phyloP scores from a whole-genome alignment of 371 early-diverging fungal species.

The Umbelopsis sp. region DNA sequence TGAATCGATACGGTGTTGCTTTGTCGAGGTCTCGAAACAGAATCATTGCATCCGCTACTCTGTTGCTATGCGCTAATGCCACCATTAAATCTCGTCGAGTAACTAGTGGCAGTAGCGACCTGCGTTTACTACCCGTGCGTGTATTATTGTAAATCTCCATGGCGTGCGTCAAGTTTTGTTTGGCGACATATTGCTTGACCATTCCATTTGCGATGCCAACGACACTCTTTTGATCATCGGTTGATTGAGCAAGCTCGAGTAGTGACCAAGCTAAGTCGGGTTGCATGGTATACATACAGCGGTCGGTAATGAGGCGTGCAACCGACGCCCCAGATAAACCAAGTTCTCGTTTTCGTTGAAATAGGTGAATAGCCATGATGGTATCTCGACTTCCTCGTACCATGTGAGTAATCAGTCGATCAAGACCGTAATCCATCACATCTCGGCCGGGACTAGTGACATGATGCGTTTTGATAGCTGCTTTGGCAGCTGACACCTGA shows the following conservation, averaged over 20 bases:
- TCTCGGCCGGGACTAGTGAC: not conserved
- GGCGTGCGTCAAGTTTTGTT: slow-evolving; percentile 27
- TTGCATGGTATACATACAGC: slow-evolving; percentile 30
- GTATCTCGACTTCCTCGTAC: slow-evolving; percentile 6
- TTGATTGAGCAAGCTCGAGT: slow-evolving; percentile 23
- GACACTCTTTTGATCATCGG: slow-evolving; percentile 25
- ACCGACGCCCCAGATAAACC: slow-evolving; percentile 25
- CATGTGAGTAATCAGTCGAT: not conserved
- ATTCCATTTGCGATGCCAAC: slow-evolving; percentile 23
- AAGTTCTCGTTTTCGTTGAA: slow-evolving; percentile 19
- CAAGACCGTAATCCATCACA: not conserved
- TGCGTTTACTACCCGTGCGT: not conserved
- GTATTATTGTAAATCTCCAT: slow-evolving; percentile 18
- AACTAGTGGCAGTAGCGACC: slow-evolving; percentile 1
- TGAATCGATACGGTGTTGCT: slow-evolving; percentile 7
- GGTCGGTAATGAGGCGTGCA: slow-evolving; percentile 24
- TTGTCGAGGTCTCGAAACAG: slow-evolving; percentile 2
- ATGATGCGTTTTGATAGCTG: not conserved
- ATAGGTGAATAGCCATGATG: not conserved
- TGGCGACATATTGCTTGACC: slow-evolving; percentile 26
- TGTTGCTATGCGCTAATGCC: not conserved
- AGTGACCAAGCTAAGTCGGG: slow-evolving; percentile 20
- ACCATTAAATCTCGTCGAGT: slow-evolving; percentile 13
- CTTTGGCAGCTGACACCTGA: not conserved
- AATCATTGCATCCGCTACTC: slow-evolving; percentile 5